Base-by-base conservation (phyloP, 768 basidiomycete genomes). In the Mycena indigotica region DNA sequence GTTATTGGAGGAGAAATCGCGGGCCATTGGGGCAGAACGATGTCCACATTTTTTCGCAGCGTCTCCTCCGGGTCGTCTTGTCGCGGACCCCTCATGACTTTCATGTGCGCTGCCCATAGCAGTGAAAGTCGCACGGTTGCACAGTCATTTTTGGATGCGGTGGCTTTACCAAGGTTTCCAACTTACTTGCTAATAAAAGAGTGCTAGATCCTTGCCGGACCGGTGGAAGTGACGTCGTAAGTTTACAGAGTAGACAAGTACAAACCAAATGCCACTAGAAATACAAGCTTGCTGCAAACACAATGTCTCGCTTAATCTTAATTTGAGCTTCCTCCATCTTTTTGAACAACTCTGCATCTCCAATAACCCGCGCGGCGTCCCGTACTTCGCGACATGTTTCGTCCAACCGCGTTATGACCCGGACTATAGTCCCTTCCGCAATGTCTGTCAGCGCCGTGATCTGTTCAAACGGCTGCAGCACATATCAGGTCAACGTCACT, bases 261-360 rank as follows among this genome's bases (percentile, higher is more conserved):
- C 3, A 17, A 15, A 28, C 2, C 16, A 21, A 51, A 56, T n/a
- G 57, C 32, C 8, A 46, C 12, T 25, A 6, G 41, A 6, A 40
- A 55, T 30, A 48, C 21, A 28, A n/a, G 15, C 25, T 24, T 2
- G 46, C 48, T 55, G 40, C 12, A 12, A 2, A 85, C 94, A 80
- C 72, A 95, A 94, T 96, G 71, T 98, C 97, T 71, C 97, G 78
- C 72, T 96, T 96, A 64, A 99, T 98, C 72, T 89, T 89, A 38
- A 85, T 83, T 68, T 98, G 95, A 0, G 91, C 87, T 65, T 94
- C 92, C 67, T 98, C 96, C 95, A 98, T 97, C 72, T 98, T 98
- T 73, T 90, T 91, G 81, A 98, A 97, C 38, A 99, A 73, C 50
- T 92, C 94, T 23, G 89, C 89, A 72, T 98, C 97, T 2, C 97